Evolutionary conservation across 768 basidiomycete genomes (phyloP).

Genomic region (Kwoniella newhampshirensis): DNA sequence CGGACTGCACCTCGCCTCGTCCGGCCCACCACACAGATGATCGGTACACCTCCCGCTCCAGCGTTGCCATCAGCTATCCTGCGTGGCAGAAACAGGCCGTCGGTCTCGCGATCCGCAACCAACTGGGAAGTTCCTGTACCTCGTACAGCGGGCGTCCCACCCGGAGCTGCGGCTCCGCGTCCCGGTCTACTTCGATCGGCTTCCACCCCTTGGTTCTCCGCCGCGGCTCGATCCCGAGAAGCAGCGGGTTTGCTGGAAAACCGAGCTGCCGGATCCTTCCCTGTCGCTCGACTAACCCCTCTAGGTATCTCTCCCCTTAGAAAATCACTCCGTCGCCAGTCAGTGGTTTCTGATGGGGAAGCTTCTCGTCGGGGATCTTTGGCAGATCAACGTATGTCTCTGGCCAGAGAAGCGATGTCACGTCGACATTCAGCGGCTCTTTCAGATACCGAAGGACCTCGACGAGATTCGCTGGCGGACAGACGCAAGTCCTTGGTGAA

Average conservation of each 20-base stretch:
- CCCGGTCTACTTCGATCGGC: conserved; percentile 29
- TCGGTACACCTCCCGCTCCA: conserved; percentile 38
- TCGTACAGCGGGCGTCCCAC: conserved; percentile 21
- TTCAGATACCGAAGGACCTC: conserved; percentile 3
- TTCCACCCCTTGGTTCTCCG: conserved; percentile 31
- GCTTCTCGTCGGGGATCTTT: conserved; percentile 19
- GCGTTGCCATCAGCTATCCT: conserved; percentile 26
- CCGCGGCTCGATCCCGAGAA: conserved; percentile 7
- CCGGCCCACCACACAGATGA: neutral
- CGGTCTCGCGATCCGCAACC: conserved; percentile 17
- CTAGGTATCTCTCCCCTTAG: conserved; percentile 37
- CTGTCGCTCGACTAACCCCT: conserved; percentile 24
- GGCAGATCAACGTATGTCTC: conserved; percentile 13
- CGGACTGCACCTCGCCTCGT: conserved; percentile 5
- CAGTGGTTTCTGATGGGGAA: conserved; percentile 28
- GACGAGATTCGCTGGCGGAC: conserved; percentile 18
- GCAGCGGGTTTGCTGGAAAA: neutral
- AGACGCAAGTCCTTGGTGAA: conserved; percentile 21
- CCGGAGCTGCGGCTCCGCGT: conserved; percentile 31
- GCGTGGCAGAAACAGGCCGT: conserved; percentile 20
- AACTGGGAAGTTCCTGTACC: conserved; percentile 29
- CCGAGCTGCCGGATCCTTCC: conserved; percentile 27
- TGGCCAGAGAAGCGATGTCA: neutral
- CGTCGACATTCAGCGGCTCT: conserved; percentile 1
- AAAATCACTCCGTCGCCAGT: conserved; percentile 30